phyloP scores from a whole-genome alignment of 179 eudicot species.

The Silene coronaria region DNA sequence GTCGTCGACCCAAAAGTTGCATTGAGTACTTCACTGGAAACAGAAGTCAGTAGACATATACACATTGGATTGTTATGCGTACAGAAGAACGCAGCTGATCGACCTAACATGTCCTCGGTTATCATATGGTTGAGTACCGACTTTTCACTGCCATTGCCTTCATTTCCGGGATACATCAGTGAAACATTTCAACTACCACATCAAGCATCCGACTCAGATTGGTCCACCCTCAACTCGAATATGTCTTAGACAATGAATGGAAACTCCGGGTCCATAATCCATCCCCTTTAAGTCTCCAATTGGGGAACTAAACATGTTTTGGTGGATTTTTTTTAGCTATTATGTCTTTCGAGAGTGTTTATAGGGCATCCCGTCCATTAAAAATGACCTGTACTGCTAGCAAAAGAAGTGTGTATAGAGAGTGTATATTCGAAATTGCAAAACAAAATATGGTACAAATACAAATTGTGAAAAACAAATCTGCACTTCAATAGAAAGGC shows the following conservation, averaged over 20 bases:
- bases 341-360: no score
- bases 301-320: no score
- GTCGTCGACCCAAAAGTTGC: constrained; percentile 11
- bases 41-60: constrained; percentile 3
- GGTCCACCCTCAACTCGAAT: neutral
- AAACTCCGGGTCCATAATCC: neutral
- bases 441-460: neutral
- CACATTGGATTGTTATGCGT: constrained; percentile 23
- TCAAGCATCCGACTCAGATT: constrained; percentile 3
- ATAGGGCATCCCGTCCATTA: no score
- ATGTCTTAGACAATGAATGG: neutral
- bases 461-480: neutral
- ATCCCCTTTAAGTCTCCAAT: no score
- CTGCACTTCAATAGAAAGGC: neutral
- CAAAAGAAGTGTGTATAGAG: no score
- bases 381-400: no score
- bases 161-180: constrained; percentile 18
- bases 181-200: constrained; percentile 12
- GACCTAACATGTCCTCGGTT: constrained; percentile 21
- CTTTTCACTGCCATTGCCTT: neutral
- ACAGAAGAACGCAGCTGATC: constrained; percentile 9
- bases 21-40: neutral
- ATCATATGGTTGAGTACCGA: constrained; percentile 10
- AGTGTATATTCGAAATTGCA: no score
- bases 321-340: no score